A percentile compares a stretch with the other conserved stretches of the same genome.
These are phyloP conservation scores for Termitomyces eurrhizus DNA, from an alignment of 768 basidiomycete species.

Conservation along the genomic window DNA sequence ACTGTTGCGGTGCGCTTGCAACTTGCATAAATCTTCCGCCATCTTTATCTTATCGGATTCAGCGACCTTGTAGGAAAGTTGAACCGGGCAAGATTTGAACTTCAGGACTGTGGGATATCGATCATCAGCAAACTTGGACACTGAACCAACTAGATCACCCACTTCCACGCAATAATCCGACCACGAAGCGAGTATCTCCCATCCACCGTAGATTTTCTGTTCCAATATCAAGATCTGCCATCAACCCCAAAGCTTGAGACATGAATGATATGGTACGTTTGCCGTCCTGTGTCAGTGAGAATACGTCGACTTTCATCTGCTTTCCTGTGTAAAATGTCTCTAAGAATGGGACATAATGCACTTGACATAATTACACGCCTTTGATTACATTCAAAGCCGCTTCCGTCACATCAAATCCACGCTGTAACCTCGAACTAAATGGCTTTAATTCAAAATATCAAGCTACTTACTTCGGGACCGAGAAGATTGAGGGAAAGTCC, in stretches of 20 bases:
- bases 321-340: constrained; percentile 40
- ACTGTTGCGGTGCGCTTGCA: constrained; percentile 34
- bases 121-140: background rate
- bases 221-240: constrained; percentile 82
- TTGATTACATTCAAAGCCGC: constrained; percentile 79
- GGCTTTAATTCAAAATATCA: background rate
- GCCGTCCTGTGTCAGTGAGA: constrained; percentile 67
- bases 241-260: constrained; percentile 77
- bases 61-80: constrained; percentile 66
- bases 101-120: constrained; percentile 42
- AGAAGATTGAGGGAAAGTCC: constrained; percentile 70
- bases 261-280: constrained; percentile 73
- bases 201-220: constrained; percentile 86
- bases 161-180: constrained; percentile 72
- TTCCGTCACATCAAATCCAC: constrained; percentile 67
- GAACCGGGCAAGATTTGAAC: constrained; percentile 63
- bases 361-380: constrained; percentile 36
- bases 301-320: constrained; percentile 73
- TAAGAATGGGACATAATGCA: background rate
- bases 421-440: constrained; percentile 28
- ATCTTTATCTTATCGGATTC: constrained; percentile 71
- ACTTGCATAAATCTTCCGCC: constrained; percentile 46
- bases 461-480: constrained; percentile 50
- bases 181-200: constrained; percentile 75
- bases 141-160: constrained; percentile 17